Evolutionary conservation across 2,329 filamentous ascomycete genomes (phyloP).

Genomic region (Penicillium occitanis): DNA sequence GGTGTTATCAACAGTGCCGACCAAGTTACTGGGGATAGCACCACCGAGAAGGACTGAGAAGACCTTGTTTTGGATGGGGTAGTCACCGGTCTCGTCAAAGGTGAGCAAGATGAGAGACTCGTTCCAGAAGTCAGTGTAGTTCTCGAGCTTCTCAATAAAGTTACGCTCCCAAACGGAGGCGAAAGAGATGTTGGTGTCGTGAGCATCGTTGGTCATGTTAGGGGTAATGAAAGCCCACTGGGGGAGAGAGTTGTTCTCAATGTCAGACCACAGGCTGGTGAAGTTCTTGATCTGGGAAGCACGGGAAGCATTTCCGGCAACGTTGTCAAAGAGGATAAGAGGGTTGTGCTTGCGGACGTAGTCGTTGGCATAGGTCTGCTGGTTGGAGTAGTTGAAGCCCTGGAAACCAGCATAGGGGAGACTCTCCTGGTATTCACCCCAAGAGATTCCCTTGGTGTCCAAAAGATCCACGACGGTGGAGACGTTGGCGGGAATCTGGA

Average conservation of each 20-base stretch:
- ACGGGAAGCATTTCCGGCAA: conserved; percentile 60
- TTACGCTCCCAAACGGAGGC: conserved; percentile 66
- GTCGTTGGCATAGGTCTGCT: conserved; percentile 64
- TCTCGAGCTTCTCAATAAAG: conserved; percentile 70
- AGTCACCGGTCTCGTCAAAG: conserved; percentile 76
- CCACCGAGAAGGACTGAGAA: conserved; percentile 72
- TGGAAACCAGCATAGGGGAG: conserved; percentile 74
- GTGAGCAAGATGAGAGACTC: conserved; percentile 74
- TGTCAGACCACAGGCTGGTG: conserved; percentile 66
- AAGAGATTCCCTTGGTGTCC: conserved; percentile 63
- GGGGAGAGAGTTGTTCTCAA: conserved; percentile 62
- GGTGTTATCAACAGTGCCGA: conserved; percentile 66
- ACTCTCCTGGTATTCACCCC: conserved; percentile 75
- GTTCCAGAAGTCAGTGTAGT: conserved; percentile 69
- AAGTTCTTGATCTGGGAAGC: conserved; percentile 73
- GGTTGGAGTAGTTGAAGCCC: conserved; percentile 64
- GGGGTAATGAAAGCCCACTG: conserved; percentile 62
- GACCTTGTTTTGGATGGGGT: conserved; percentile 66
- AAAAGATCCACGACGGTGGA: conserved; percentile 69
- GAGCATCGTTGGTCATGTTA: conserved; percentile 65
- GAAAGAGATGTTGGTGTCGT: conserved; percentile 69
- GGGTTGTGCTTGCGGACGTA: conserved; percentile 82
- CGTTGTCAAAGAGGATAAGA: conserved; percentile 65
- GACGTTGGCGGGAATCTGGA: conserved; percentile 59
- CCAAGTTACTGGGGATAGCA: conserved; percentile 63